Conservation (phyloP, 768 basidiomycete species). For the Dioszegia crocea region DNA sequence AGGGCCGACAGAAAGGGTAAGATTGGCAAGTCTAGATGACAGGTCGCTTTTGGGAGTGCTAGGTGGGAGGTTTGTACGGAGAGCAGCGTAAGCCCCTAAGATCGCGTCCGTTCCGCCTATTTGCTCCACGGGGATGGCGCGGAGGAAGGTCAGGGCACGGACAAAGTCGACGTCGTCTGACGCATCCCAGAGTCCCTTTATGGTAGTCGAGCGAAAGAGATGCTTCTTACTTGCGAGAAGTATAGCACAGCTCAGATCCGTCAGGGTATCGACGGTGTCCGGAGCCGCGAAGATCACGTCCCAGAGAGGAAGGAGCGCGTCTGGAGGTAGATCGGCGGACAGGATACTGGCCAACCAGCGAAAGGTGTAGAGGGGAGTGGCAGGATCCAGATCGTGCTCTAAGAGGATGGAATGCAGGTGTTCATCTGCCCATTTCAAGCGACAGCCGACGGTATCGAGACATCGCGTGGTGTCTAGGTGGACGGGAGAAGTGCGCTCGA, state of each 20-base stretch:
- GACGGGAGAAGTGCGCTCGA: neutral
- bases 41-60: neutral
- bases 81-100: neutral
- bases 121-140: slow-evolving; percentile 24
- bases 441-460: slow-evolving; percentile 16
- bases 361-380: slow-evolving; percentile 28
- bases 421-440: slow-evolving; percentile 39
- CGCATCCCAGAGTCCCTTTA: slow-evolving; percentile 36
- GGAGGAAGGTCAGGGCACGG: slow-evolving; percentile 27
- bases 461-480: neutral
- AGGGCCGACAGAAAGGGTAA: slow-evolving; percentile 5
- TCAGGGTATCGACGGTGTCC: slow-evolving; percentile 22
- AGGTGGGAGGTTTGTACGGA: neutral
- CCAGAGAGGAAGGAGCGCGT: slow-evolving; percentile 29
- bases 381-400: slow-evolving; percentile 30
- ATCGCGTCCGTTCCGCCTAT: neutral
- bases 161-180: slow-evolving; percentile 22
- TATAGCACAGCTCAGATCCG: slow-evolving; percentile 43
- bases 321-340: slow-evolving; percentile 19
- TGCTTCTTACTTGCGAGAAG: slow-evolving; percentile 32
- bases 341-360: slow-evolving; percentile 38
- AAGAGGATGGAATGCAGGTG: slow-evolving; percentile 16
- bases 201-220: slow-evolving; percentile 8
- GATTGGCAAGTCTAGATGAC: neutral
- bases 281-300: slow-evolving; percentile 41